Conservation (phyloP, 768 basidiomycete species). For the Hydnum rufescens region DNA sequence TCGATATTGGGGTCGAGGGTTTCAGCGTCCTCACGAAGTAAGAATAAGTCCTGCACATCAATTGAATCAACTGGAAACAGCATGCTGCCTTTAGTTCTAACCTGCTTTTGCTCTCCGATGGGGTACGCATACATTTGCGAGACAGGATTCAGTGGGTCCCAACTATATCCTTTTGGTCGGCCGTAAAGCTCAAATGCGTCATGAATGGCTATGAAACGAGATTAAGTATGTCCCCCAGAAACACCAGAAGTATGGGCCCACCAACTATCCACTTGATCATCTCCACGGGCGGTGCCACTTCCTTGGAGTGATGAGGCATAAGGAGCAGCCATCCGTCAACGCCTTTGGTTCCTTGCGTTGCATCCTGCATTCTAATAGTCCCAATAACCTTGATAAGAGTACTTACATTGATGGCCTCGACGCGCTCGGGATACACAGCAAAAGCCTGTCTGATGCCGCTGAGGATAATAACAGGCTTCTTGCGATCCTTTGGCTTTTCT, state of each 20-base stretch:
- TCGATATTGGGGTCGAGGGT: constrained; percentile 58
- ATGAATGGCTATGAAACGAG: constrained; percentile 37
- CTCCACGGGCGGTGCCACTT: constrained; percentile 45
- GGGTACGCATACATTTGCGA: constrained; percentile 94
- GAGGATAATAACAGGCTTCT: constrained; percentile 50
- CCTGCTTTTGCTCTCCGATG: constrained; percentile 63
- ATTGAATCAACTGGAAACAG: not conserved
- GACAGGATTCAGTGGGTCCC: constrained; percentile 65
- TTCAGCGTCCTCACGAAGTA: constrained; percentile 69
- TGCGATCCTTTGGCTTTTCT: constrained; percentile 54
- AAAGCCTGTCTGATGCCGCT: constrained; percentile 63
- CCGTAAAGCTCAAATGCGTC: constrained; percentile 82
- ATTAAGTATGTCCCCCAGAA: not conserved
- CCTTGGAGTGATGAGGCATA: constrained; percentile 57
- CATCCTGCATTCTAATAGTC: constrained; percentile 53
- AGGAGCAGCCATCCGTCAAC: constrained; percentile 73
- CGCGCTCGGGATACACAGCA: constrained; percentile 91
- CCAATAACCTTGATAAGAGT: constrained; percentile 89
- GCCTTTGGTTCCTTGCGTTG: constrained; percentile 38
- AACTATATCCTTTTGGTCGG: constrained; percentile 64
- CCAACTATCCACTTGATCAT: constrained; percentile 86
- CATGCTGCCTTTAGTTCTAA: constrained; percentile 23
- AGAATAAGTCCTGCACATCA: constrained; percentile 47
- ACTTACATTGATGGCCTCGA: constrained; percentile 71
- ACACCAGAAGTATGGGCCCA: constrained; percentile 19